Base-by-base conservation (phyloP, 805 yeast species). In the Wickerhamomyces kurtzmanii region DNA sequence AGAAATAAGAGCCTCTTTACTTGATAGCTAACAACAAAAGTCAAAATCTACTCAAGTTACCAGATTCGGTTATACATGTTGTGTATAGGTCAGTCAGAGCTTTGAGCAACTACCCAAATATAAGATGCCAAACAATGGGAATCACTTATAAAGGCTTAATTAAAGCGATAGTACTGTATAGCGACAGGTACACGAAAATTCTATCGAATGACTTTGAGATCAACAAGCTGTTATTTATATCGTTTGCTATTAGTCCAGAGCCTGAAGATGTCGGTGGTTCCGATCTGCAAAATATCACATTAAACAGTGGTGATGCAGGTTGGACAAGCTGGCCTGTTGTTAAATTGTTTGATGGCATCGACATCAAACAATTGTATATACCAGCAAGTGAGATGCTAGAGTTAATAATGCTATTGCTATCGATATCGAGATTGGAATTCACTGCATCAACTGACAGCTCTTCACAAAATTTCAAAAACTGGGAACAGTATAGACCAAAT, bases 61-160 rank as follows among this genome's bases (percentile, higher is more conserved):
- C 68, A 2, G 45, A 38, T 2, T 45, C 48, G 4, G 47, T 59
- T 1, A 42, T 55, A 1, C 46, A 52, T 6, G 20, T 63, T 3
- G 29, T 75, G 0, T 62, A 60, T 40, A 48, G 55, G 5, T 47
- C 68, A 5, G 45, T 71, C 11, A 47, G 51, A 17, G 57, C 59
- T 5, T 30, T 78, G 17, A 62, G 72, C 1, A 53, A 54, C 16
- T 68, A 65, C 39, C 83, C 83, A 0, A 58, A 71, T 29, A 32
- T 71, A 6, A 47, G 52, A 14, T 57, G 56, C 12, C 37, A 45
- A 17, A 44, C 40, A 5, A 46, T 44, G 8, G 38, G 52, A 4
- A 43, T 70, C 6, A 49, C 57, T 2, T 53, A 53, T 4, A 51
- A 55, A 4, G 65, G 63, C 4, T 31, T 71, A 23, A 32, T 64